Conservation (phyloP, 2,329 filamentous ascomycete genomes). For the Purpureocillium lavendulum region DNA sequence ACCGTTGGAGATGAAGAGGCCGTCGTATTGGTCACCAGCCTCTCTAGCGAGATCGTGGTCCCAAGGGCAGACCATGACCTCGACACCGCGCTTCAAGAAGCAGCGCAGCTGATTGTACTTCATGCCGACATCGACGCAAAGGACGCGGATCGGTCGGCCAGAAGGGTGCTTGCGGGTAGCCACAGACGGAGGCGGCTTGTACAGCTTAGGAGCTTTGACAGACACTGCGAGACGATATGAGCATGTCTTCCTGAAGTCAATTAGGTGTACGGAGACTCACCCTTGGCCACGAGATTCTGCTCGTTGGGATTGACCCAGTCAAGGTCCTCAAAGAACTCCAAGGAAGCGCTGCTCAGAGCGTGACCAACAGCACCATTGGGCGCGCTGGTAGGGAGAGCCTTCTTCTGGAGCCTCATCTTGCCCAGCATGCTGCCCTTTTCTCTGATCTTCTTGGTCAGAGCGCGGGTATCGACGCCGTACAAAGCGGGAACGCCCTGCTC, state of each 20-base stretch:
- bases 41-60: constrained; percentile 80
- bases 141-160: constrained; percentile 75
- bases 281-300: constrained; percentile 88
- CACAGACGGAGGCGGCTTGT: constrained; percentile 62
- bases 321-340: constrained; percentile 61
- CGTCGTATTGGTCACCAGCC: constrained; percentile 80
- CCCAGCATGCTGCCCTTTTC: constrained; percentile 95
- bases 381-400: constrained; percentile 33
- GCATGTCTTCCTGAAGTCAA: not conserved
- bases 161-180: constrained; percentile 79
- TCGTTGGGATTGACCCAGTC: constrained; percentile 90
- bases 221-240: constrained; percentile 56
- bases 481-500: constrained; percentile 91
- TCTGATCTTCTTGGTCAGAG: constrained; percentile 88
- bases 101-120: constrained; percentile 98
- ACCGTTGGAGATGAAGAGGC: constrained; percentile 95
- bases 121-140: constrained; percentile 93
- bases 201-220: constrained; percentile 76
- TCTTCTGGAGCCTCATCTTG: constrained; percentile 67
- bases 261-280: constrained; percentile 47
- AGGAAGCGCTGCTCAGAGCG: constrained; percentile 16
- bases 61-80: constrained; percentile 93
- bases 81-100: constrained; percentile 81
- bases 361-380: constrained; percentile 31
- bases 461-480: constrained; percentile 88